These are phyloP conservation scores for Arxiozyma slooffiae DNA, from an alignment of 1,139 yeast species.

Conservation along the genomic window DNA sequence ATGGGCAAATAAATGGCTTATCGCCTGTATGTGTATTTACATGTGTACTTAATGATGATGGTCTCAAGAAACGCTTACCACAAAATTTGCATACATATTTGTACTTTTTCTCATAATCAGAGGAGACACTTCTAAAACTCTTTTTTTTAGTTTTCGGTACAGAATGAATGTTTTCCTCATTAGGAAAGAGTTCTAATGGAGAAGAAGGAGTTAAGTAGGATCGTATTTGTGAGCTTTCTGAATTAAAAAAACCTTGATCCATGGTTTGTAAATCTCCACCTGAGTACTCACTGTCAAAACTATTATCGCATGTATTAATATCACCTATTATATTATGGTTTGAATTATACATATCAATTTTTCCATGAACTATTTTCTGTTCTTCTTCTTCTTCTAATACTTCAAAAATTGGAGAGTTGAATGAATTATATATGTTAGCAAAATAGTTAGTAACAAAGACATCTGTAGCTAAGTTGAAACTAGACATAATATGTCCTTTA, in stretches of 20 bases:
- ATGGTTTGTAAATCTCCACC: background rate
- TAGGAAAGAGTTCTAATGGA: background rate
- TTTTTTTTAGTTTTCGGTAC: background rate
- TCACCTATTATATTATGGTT: background rate
- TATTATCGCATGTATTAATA: background rate
- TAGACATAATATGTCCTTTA: background rate
- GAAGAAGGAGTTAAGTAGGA: background rate
- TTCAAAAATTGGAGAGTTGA: background rate
- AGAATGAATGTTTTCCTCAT: background rate
- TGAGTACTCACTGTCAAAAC: background rate
- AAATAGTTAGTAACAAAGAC: background rate
- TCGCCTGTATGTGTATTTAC: conserved; percentile 81
- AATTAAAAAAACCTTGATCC: background rate
- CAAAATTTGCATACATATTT: conserved; percentile 48
- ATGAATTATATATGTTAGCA: background rate
- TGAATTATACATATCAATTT: too few species aligned
- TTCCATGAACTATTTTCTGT: too few species aligned
- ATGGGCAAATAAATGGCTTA: conserved; percentile 62
- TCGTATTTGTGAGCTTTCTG: background rate
- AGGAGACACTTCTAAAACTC: background rate
- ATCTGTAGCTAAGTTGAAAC: background rate
- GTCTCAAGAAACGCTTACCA: conserved; percentile 67
- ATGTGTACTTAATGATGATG: conserved; percentile 73
- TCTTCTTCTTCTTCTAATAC: background rate
- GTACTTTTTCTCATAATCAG: background rate